Conservation (phyloP, 768 basidiomycete genomes). For the Pulveroboletus frians region DNA sequence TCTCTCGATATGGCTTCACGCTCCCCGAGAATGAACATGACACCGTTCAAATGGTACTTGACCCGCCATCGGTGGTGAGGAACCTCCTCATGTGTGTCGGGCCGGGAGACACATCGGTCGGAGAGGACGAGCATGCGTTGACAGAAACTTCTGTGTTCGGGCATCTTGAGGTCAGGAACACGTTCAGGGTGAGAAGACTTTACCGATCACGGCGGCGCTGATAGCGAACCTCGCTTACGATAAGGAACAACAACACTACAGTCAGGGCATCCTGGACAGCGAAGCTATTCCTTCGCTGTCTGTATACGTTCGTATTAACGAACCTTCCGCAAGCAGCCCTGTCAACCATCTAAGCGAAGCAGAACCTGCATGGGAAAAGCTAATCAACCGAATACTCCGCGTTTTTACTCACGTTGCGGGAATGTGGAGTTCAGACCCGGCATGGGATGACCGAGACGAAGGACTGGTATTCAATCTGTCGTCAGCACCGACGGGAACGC, state of each 20-base stretch:
- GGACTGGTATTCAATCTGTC: constrained; percentile 26
- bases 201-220: constrained; percentile 24
- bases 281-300: constrained; percentile 5
- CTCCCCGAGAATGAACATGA: constrained; percentile 73
- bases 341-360: constrained; percentile 4
- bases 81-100: constrained; percentile 12
- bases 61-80: constrained; percentile 16
- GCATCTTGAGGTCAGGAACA: constrained; percentile 22
- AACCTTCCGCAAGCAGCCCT: background rate
- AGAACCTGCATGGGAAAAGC: constrained; percentile 12
- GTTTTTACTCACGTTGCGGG: constrained; percentile 19
- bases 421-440: constrained; percentile 19
- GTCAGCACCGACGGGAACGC: constrained; percentile 13
- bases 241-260: constrained; percentile 13
- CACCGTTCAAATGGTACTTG: constrained; percentile 34
- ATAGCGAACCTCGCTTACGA: constrained; percentile 15
- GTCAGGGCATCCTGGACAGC: constrained; percentile 17
- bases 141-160: constrained; percentile 6
- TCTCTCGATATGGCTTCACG: constrained; percentile 67
- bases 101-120: constrained; percentile 1
- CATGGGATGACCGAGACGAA: constrained; percentile 25
- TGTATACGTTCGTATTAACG: background rate
- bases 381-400: constrained; percentile 9
- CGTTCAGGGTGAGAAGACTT: constrained; percentile 18
- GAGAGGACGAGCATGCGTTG: constrained; percentile 15